These are phyloP conservation scores for Phytophthora pistaciae DNA, from an alignment of 352 stramenopile species.

Conservation along the genomic window DNA sequence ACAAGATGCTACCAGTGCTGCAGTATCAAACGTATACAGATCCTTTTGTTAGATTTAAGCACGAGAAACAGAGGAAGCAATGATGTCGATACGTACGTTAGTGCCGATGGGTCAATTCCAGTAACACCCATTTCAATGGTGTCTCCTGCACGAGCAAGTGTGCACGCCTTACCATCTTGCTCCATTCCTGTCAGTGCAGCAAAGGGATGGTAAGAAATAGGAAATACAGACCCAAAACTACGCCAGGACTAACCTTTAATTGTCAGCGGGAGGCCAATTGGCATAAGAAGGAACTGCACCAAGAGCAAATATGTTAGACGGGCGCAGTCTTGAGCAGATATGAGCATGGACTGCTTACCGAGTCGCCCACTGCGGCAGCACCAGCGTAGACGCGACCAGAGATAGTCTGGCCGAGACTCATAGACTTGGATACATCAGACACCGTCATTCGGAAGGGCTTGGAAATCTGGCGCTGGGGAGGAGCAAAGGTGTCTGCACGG, in stretches of 20 bases:
- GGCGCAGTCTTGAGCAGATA: neutral
- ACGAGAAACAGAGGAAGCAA: neutral
- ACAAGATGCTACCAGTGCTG: conserved; percentile 86
- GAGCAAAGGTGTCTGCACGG: conserved; percentile 69
- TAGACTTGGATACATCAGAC: conserved; percentile 88
- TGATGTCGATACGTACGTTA: conserved; percentile 51
- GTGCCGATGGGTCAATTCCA: conserved; percentile 72
- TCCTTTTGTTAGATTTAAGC: conserved; percentile 8
- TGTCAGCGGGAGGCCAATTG: conserved; percentile 56
- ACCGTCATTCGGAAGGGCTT: conserved; percentile 90
- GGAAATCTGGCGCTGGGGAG: conserved; percentile 78
- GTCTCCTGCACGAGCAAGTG: conserved; percentile 75
- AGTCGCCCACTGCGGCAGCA: conserved; percentile 70
- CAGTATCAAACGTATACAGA: conserved; percentile 2
- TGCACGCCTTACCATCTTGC: conserved; percentile 72
- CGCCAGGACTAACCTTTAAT: conserved; percentile 46
- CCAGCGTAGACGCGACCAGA: conserved; percentile 89
- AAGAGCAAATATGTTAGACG: conserved; percentile 2
- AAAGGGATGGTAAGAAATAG: neutral
- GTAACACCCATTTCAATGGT: conserved; percentile 84
- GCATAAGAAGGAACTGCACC: conserved; percentile 70
- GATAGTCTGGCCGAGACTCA: conserved; percentile 82
- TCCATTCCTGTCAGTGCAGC: conserved; percentile 68
- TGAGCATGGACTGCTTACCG: conserved; percentile 42
- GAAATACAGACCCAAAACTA: neutral